A percentile compares a stretch with the other conserved stretches of the same genome.
Conservation (phyloP, 1,139 yeast genomes). For the Nakaseomyces glabratus region DNA sequence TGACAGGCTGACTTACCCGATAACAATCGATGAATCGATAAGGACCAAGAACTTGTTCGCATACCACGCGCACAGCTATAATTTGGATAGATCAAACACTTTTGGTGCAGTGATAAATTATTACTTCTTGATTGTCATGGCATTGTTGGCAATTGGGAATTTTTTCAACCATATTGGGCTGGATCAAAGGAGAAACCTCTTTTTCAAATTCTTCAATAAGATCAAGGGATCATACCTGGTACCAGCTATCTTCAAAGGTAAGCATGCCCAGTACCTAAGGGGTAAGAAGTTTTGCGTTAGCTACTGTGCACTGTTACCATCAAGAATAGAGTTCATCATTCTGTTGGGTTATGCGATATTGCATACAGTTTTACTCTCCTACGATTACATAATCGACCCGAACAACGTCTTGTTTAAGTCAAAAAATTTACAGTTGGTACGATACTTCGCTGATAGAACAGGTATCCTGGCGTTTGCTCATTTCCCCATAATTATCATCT, state of each 20-base stretch:
- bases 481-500: conserved; percentile 43
- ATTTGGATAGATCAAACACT: conserved; percentile 15
- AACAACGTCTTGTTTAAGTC: conserved; percentile 38
- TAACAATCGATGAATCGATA: conserved; percentile 10
- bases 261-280: conserved; percentile 16
- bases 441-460: conserved; percentile 40
- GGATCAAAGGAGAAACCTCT: conserved; percentile 9
- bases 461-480: conserved; percentile 43
- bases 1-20: conserved; percentile 15
- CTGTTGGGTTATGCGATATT: conserved; percentile 41
- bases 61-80: conserved; percentile 15
- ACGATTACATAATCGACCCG: conserved; percentile 33
- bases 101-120: conserved; percentile 13
- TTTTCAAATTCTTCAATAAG: conserved; percentile 11
- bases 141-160: conserved; percentile 10
- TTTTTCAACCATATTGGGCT: conserved; percentile 13
- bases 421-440: conserved; percentile 35
- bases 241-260: conserved; percentile 14
- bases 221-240: conserved; percentile 14
- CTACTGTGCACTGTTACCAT: conserved; percentile 25
- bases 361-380: conserved; percentile 36
- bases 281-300: conserved; percentile 9
- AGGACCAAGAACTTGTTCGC: conserved; percentile 12
- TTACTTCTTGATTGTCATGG: conserved; percentile 14
- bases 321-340: conserved; percentile 51